phyloP scores from a whole-genome alignment of 2,329 filamentous ascomycete species.

The Fusarium sterilihyphosum region DNA sequence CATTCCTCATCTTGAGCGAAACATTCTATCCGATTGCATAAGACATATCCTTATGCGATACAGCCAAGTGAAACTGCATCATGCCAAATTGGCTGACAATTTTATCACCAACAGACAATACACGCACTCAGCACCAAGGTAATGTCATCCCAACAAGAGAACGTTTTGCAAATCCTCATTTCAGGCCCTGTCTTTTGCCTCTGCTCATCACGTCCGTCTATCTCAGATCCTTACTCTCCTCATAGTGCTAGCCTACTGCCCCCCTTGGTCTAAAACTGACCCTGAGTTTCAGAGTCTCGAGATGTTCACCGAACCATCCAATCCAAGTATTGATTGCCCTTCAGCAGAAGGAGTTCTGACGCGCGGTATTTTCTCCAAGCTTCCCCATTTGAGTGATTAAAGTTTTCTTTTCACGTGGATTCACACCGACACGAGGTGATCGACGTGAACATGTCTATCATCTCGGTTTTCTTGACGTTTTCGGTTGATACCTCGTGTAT shows the following conservation, averaged over 20 bases:
- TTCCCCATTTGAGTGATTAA: slow-evolving; percentile 1
- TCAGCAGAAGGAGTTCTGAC: not conserved
- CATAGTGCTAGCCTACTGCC: slow-evolving; percentile 12
- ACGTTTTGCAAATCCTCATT: slow-evolving; percentile 23
- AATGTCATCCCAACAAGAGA: not conserved
- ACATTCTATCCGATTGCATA: slow-evolving; percentile 12
- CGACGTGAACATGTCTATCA: not conserved
- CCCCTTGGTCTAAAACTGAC: slow-evolving; percentile 31
- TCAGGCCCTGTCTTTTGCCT: not conserved
- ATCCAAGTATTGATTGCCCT: not conserved
- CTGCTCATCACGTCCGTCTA: slow-evolving; percentile 13
- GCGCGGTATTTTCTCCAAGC: slow-evolving; percentile 5
- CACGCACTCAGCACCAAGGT: not conserved
- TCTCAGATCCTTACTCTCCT: slow-evolving; percentile 13
- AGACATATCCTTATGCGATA: not conserved
- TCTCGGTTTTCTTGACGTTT: not conserved
- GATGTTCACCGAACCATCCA: slow-evolving; percentile 27
- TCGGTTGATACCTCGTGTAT: not conserved
- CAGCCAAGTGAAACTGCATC: slow-evolving; percentile 6
- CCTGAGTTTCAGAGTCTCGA: slow-evolving; percentile 40
- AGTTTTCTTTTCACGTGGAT: slow-evolving; percentile 5
- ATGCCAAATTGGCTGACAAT: not conserved
- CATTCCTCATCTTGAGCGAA: not conserved
- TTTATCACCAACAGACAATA: not conserved
- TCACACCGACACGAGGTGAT: slow-evolving; percentile 28